Percentiles rank a stretch among this genome's conserved stretches.
Evolutionary conservation across 768 basidiomycete species (phyloP).

Genomic region (Amanita molliuscula): DNA sequence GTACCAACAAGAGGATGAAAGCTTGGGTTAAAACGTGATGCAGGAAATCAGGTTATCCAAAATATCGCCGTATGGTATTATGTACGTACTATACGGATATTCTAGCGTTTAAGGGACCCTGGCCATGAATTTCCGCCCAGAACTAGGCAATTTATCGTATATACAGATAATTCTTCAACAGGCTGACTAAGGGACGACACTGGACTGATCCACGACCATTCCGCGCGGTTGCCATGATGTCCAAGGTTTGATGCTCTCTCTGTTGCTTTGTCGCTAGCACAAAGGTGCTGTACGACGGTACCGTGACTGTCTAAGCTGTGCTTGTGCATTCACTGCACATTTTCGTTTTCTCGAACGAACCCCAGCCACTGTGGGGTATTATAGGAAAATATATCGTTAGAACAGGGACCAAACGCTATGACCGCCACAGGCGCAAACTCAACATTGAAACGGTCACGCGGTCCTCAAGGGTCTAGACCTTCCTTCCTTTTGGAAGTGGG

Average conservation of each 20-base stretch:
- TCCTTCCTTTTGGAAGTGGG: not conserved
- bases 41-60: conserved; percentile 7
- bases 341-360: not conserved
- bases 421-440: not conserved
- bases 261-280: not conserved
- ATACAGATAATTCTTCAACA: not conserved
- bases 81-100: conserved; percentile 3
- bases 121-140: not conserved
- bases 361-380: not conserved
- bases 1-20: not conserved
- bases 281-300: not conserved
- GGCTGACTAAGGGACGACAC: not conserved
- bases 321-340: too few species aligned
- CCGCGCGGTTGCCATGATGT: conserved; percentile 3
- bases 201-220: not conserved
- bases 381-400: not conserved
- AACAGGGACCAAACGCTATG: not conserved
- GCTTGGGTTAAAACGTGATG: conserved; percentile 1
- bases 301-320: not conserved
- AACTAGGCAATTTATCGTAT: not conserved
- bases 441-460: not conserved
- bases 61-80: conserved; percentile 3
- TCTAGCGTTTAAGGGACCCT: not conserved
- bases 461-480: not conserved
- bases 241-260: not conserved